Evolutionary conservation across 1,139 yeast genomes (phyloP).

Genomic region (Sugiyamaella japonica): DNA sequence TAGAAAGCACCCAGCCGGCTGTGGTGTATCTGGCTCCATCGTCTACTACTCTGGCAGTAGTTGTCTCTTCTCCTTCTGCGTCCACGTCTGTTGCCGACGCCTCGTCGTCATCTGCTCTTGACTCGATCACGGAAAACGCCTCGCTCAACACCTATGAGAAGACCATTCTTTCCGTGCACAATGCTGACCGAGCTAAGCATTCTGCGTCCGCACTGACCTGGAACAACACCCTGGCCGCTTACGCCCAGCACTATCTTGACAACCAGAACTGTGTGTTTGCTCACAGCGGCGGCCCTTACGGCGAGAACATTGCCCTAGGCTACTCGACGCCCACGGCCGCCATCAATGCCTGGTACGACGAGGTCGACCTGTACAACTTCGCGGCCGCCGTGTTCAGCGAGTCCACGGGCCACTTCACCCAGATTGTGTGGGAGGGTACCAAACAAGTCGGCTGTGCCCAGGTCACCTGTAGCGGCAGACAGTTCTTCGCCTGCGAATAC

Average conservation of each 20-base stretch:
- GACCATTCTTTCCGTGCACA: constrained; percentile 56
- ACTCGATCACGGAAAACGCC: constrained; percentile 8
- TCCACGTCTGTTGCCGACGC: constrained; percentile 18
- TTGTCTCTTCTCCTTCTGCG: constrained; percentile 21
- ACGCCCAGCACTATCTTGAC: constrained; percentile 64
- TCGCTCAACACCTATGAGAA: constrained; percentile 27
- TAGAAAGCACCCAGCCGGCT: constrained; percentile 20
- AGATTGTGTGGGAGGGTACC: constrained; percentile 75
- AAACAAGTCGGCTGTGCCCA: constrained; percentile 75
- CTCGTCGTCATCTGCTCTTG: constrained; percentile 15
- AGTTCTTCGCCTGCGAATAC: constrained; percentile 45
- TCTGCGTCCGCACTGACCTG: constrained; percentile 61
- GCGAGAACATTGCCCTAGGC: constrained; percentile 88
- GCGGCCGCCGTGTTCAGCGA: constrained; percentile 44
- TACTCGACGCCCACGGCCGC: constrained; percentile 56
- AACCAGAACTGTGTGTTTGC: constrained; percentile 67
- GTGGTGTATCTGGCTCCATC: constrained; percentile 16
- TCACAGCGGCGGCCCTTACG: constrained; percentile 79
- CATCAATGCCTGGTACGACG: constrained; percentile 82
- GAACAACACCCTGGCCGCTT: constrained; percentile 60
- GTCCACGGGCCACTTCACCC: constrained; percentile 75
- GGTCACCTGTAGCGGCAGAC: constrained; percentile 36
- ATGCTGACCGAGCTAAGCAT: constrained; percentile 66
- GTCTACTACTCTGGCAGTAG: constrained; percentile 21
- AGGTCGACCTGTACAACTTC: constrained; percentile 56